Evolutionary conservation across 495 filamentous ascomycete genomes (phyloP).

Genomic region (Aspergillus ellipticus): DNA sequence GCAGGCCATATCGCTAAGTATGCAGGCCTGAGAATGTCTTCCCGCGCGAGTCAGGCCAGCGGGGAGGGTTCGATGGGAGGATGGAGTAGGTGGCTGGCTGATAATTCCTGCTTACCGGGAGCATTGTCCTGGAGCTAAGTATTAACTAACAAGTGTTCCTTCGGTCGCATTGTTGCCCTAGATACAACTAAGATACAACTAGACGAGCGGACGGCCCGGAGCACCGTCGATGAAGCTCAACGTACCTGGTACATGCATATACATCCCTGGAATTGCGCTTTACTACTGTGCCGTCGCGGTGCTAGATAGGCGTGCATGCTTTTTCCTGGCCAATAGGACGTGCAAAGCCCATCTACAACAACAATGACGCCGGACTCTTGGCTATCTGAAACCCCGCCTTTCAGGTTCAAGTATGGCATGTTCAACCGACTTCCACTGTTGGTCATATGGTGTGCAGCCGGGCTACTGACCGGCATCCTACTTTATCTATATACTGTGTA

Average conservation of each 20-base stretch:
- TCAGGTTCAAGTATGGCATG: neutral
- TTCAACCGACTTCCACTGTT: neutral
- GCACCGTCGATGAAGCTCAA: neutral
- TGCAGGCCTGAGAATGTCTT: neutral
- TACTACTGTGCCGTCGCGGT: neutral
- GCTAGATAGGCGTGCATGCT: neutral
- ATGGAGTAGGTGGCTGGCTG: too few species aligned
- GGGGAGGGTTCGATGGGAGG: neutral
- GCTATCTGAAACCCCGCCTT: slow-evolving; percentile 10
- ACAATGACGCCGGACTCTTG: slow-evolving; percentile 1
- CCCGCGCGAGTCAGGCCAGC: neutral
- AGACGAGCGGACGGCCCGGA: neutral
- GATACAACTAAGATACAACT: neutral
- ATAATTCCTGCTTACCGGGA: neutral
- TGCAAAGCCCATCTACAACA: neutral
- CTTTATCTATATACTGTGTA: too few species aligned
- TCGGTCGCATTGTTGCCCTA: neutral
- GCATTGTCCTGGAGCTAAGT: neutral
- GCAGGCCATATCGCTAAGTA: neutral
- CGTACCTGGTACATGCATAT: neutral
- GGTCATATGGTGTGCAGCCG: neutral
- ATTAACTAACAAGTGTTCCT: neutral
- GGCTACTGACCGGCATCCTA: neutral
- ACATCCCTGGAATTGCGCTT: slow-evolving; percentile 1
- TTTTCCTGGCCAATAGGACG: neutral